phyloP scores from a whole-genome alignment of 495 filamentous ascomycete species.

The Aspergillus diversus region DNA sequence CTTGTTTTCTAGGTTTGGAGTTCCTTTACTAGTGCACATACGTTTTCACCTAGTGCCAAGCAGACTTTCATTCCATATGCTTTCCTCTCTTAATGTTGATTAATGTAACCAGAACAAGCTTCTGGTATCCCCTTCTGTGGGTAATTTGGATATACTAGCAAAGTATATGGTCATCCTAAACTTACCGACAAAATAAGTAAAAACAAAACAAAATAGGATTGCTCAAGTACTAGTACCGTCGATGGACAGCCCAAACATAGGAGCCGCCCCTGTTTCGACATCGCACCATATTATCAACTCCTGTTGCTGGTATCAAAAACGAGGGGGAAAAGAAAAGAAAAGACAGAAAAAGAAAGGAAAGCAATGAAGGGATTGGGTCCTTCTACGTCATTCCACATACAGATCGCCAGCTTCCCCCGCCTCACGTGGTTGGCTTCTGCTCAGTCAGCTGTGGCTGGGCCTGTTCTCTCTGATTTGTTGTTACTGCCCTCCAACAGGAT shows the following conservation, averaged over 20 bases:
- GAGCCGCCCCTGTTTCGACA: not conserved
- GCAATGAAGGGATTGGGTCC: not conserved
- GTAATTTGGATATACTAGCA: no score
- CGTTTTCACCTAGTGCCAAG: not conserved
- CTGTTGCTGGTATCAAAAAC: no score
- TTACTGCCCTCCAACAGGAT: not conserved
- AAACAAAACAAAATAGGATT: no score
- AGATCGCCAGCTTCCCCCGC: conserved; percentile 1
- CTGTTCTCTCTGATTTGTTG: conserved; percentile 8
- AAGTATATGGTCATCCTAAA: no score
- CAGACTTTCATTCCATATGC: not conserved
- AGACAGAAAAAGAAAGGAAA: no score
- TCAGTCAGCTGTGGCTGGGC: not conserved
- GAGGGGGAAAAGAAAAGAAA: no score
- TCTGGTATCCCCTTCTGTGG: not conserved
- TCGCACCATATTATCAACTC: not conserved
- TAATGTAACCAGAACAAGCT: not conserved
- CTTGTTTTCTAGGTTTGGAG: not conserved
- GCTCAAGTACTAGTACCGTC: no score
- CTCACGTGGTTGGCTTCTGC: not conserved
- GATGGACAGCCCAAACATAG: no score
- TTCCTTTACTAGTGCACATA: not conserved
- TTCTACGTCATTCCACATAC: conserved; percentile 6
- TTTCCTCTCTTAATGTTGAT: not conserved
- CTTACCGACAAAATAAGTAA: no score